phyloP scores from a whole-genome alignment of 306 rosid genomes.

The Quercus cerris region DNA sequence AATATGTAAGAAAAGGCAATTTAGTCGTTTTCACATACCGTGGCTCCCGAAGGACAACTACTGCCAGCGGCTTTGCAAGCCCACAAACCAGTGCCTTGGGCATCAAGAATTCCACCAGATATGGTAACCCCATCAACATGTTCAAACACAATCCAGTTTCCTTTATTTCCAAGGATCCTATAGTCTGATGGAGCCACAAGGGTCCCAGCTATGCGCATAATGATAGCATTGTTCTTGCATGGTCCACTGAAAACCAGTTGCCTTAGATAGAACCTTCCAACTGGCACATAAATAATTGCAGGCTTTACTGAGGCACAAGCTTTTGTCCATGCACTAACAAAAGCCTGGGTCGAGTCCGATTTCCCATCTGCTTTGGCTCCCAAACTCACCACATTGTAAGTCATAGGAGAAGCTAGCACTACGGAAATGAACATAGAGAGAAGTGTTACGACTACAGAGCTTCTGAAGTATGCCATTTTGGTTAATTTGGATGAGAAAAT shows the following conservation, averaged over 20 bases:
- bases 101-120: conserved; percentile 45
- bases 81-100: conserved; percentile 48
- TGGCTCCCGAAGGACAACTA: conserved; percentile 47
- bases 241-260: conserved; percentile 35
- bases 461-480: too few species aligned
- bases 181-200: conserved; percentile 43
- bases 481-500: too few species aligned
- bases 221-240: conserved; percentile 25
- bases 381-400: too few species aligned
- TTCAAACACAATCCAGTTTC: conserved; percentile 36
- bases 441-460: too few species aligned
- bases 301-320: conserved; percentile 40
- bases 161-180: conserved; percentile 31
- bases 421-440: too few species aligned
- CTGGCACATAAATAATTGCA: conserved; percentile 38
- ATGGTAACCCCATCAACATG: conserved; percentile 38
- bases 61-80: conserved; percentile 39
- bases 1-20: neutral
- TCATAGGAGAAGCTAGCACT: too few species aligned
- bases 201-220: conserved; percentile 30
- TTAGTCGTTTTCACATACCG: conserved; percentile 19
- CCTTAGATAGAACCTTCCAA: conserved; percentile 33
- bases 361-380: too few species aligned
- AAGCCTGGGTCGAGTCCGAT: too few species aligned
- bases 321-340: neutral